phyloP scores from a whole-genome alignment of 495 filamentous ascomycete genomes.

The Aspergillus baeticus region DNA sequence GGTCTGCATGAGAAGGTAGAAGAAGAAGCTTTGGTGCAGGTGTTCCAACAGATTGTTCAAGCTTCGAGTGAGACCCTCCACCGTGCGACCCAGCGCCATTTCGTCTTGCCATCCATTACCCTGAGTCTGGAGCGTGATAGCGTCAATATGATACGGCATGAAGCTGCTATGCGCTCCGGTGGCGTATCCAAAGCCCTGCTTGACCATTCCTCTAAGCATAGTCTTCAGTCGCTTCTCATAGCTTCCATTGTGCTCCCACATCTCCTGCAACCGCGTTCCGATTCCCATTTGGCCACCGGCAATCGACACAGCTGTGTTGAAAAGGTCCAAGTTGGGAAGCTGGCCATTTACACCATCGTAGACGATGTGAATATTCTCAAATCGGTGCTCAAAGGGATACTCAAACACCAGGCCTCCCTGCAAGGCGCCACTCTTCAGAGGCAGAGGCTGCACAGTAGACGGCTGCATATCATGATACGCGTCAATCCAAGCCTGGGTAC shows the following conservation, averaged over 20 bases:
- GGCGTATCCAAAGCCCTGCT: conserved; percentile 86
- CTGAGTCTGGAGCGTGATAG: conserved; percentile 85
- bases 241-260: conserved; percentile 78
- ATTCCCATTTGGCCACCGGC: conserved; percentile 93
- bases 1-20: conserved; percentile 88
- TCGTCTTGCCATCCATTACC: conserved; percentile 96
- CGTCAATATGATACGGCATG: conserved; percentile 97
- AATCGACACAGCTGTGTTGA: conserved; percentile 89
- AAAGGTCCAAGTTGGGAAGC: conserved; percentile 89
- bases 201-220: conserved; percentile 90
- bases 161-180: conserved; percentile 91
- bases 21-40: conserved; percentile 98
- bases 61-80: conserved; percentile 86
- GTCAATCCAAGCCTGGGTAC: conserved; percentile 95
- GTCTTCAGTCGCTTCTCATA: conserved; percentile 83
- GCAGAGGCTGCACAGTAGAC: conserved; percentile 66
- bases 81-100: conserved; percentile 85
- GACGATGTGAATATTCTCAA: conserved; percentile 82
- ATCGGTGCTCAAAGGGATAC: conserved; percentile 79
- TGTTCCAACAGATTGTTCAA: conserved; percentile 96
- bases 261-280: conserved; percentile 74
- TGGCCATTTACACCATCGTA: conserved; percentile 98
- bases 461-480: conserved; percentile 92
- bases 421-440: conserved; percentile 87
- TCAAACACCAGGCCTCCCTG: conserved; percentile 94